Conservation (phyloP, 1,284 basidiomycete species). For the Papiliotrema nemorosa region DNA sequence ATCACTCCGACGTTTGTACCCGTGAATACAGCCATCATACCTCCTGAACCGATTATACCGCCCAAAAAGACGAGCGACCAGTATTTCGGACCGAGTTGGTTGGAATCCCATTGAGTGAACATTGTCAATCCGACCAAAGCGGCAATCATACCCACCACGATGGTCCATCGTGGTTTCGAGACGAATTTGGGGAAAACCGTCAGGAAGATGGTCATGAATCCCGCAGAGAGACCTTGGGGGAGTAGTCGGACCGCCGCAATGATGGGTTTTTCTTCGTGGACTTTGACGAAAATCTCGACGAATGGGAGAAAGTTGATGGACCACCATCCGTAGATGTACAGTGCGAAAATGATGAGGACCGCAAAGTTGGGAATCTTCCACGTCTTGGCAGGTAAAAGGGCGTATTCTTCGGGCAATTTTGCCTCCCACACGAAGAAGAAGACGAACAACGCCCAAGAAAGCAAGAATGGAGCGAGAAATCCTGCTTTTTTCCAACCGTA, state of each 20-base stretch:
- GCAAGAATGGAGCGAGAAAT: conserved; percentile 16
- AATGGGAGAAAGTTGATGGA: not conserved
- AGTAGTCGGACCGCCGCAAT: not conserved
- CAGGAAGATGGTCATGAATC: not conserved
- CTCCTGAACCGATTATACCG: conserved; percentile 10
- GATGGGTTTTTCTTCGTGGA: not conserved
- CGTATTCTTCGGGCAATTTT: conserved; percentile 19
- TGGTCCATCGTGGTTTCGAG: not conserved
- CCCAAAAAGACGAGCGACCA: conserved; percentile 20
- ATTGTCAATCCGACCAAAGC: conserved; percentile 12
- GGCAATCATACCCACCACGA: not conserved
- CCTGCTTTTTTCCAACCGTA: conserved; percentile 12
- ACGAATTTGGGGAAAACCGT: not conserved
- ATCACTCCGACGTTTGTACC: conserved; percentile 9
- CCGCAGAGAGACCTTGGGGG: not conserved
- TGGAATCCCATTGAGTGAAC: conserved; percentile 8
- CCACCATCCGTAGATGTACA: conserved; percentile 12
- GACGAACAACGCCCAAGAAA: conserved; percentile 8
- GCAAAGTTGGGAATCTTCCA: conserved; percentile 31
- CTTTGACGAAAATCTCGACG: not conserved
- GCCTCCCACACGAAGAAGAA: conserved; percentile 31
- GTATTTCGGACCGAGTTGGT: conserved; percentile 7
- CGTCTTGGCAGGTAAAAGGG: conserved; percentile 28
- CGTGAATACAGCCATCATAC: conserved; percentile 1
- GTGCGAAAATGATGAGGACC: conserved; percentile 17